A percentile compares a stretch with the other conserved stretches of the same genome.
These are phyloP conservation scores for Ganoderma lucidum DNA, from an alignment of 1,284 basidiomycete species.

Conservation along the genomic window DNA sequence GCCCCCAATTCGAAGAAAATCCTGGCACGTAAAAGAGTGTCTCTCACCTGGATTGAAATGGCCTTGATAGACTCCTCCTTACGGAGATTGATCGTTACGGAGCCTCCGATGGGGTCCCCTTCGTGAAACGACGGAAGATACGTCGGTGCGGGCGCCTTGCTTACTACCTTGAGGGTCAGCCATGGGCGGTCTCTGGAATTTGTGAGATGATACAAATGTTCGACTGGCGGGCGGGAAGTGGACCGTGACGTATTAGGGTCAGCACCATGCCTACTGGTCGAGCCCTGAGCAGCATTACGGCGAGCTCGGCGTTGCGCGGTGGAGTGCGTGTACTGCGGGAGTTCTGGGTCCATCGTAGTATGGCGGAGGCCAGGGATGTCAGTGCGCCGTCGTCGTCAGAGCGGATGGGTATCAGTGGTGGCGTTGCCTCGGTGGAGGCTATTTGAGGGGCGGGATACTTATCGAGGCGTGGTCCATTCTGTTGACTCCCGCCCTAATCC, in stretches of 20 bases:
- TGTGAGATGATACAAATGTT: slow-evolving; percentile 25
- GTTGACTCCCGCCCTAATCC: background rate
- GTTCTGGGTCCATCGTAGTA: slow-evolving; percentile 22
- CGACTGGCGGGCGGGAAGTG: slow-evolving; percentile 10
- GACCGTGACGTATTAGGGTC: background rate
- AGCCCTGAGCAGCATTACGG: background rate
- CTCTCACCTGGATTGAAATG: slow-evolving; percentile 51
- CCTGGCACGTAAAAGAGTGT: background rate
- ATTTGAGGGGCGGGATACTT: slow-evolving; percentile 13
- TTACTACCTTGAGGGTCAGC: slow-evolving; percentile 32
- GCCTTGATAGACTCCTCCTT: slow-evolving; percentile 55
- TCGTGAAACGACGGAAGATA: slow-evolving; percentile 51
- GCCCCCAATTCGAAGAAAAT: background rate
- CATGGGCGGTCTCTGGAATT: slow-evolving; percentile 27
- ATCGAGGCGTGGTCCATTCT: background rate
- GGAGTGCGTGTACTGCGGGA: slow-evolving; percentile 21
- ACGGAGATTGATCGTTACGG: slow-evolving; percentile 53
- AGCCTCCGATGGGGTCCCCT: slow-evolving; percentile 55
- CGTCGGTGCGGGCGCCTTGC: slow-evolving; percentile 27
- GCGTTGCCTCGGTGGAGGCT: slow-evolving; percentile 11
- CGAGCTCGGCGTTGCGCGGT: slow-evolving; percentile 9
- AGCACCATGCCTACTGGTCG: slow-evolving; percentile 1
- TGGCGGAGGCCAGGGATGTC: background rate
- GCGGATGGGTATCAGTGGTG: slow-evolving; percentile 7
- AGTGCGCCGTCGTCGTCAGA: slow-evolving; percentile 1